phyloP scores from a whole-genome alignment of 2,329 filamentous ascomycete species.

The Cladosporium sp. region DNA sequence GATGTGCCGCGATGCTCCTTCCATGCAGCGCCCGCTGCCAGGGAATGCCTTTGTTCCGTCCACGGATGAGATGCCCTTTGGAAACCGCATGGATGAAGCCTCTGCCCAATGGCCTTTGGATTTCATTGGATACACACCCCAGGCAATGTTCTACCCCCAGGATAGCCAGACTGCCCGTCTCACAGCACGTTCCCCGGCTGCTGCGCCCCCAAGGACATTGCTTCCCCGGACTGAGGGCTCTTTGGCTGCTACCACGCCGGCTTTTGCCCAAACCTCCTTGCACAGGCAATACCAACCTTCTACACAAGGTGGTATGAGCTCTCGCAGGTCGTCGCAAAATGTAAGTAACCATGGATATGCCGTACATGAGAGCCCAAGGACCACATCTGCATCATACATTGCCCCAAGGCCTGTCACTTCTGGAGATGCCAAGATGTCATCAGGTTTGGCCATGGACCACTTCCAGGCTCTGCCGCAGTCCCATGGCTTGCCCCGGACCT shows the following conservation, averaged over 20 bases:
- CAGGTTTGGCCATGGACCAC: conserved; percentile 2
- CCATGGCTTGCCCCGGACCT: not conserved
- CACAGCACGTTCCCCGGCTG: conserved; percentile 4
- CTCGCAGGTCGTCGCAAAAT: conserved; percentile 17
- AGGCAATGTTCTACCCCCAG: conserved; percentile 7
- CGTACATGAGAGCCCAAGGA: conserved; percentile 15
- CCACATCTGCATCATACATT: not conserved
- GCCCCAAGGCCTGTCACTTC: not conserved
- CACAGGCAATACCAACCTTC: conserved; percentile 15
- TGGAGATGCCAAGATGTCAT: conserved; percentile 5
- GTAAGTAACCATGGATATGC: conserved; percentile 18
- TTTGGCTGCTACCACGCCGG: conserved; percentile 8
- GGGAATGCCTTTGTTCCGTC: conserved; percentile 18
- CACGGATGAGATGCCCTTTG: conserved; percentile 16
- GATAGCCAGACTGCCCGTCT: not conserved
- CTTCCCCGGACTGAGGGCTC: conserved; percentile 28
- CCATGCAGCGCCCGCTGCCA: conserved; percentile 17
- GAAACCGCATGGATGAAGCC: conserved; percentile 7
- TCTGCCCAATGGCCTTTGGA: conserved; percentile 13
- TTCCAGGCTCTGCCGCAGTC: conserved; percentile 9
- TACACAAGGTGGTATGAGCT: conserved; percentile 17
- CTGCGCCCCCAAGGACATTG: conserved; percentile 22
- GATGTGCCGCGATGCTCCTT: not conserved
- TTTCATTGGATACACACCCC: conserved; percentile 11
- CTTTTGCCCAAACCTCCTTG: conserved; percentile 12